Percentiles rank a stretch among this genome's conserved stretches.
These are phyloP conservation scores for Umbilicus rupestris DNA, from an alignment of 164 flowering plant genomes.

Conservation along the genomic window DNA sequence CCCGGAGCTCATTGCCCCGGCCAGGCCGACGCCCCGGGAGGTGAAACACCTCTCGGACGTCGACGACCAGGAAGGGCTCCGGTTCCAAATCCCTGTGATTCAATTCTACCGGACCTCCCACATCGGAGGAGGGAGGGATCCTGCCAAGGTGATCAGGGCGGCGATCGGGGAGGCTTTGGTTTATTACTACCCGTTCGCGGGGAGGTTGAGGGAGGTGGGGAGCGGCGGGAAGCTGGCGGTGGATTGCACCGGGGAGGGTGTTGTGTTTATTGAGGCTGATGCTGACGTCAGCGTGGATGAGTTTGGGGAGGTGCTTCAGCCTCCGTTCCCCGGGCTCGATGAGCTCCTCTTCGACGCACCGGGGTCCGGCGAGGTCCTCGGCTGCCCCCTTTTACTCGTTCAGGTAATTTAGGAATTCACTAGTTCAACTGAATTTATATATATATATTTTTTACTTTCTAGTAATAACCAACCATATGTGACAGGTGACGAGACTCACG, in stretches of 20 bases:
- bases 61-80: constrained; percentile 18
- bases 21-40: constrained; percentile 17
- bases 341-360: constrained; percentile 34
- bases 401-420: constrained; percentile 19
- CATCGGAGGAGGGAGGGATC: constrained; percentile 13
- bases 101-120: constrained; percentile 9
- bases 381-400: constrained; percentile 26
- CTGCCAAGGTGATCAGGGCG: constrained; percentile 15
- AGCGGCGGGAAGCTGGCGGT: constrained; percentile 17
- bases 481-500: constrained; percentile 22
- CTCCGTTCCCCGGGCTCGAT: constrained; percentile 26
- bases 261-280: constrained; percentile 33
- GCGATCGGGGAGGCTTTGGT: constrained; percentile 18
- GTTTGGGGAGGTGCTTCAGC: constrained; percentile 18
- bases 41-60: constrained; percentile 16
- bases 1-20: constrained; percentile 18
- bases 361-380: constrained; percentile 21
- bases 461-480: background rate
- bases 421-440: background rate
- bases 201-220: constrained; percentile 20
- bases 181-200: constrained; percentile 24
- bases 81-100: constrained; percentile 13
- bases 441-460: background rate
- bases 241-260: constrained; percentile 43
- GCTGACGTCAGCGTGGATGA: constrained; percentile 26